Conservation (phyloP, 2,329 filamentous ascomycete species). For the Chaetomiaceae sp. region DNA sequence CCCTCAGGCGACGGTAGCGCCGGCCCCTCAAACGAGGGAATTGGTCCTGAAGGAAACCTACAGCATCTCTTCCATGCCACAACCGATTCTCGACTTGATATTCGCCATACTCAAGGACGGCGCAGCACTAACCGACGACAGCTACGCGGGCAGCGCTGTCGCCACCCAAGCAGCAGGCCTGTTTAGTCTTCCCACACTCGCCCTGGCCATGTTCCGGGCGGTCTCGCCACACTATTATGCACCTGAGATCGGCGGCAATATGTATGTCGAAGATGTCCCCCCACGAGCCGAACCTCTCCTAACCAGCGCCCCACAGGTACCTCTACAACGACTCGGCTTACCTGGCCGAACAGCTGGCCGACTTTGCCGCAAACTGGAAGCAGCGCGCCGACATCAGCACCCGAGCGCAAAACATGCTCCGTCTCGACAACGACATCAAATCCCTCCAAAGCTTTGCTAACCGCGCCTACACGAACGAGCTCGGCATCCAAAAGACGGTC, state of each 20-base stretch:
- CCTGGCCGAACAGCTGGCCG: slow-evolving; percentile 52
- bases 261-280: slow-evolving; percentile 45
- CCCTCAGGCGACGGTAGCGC: slow-evolving; percentile 16
- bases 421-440: slow-evolving; percentile 56
- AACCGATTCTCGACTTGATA: slow-evolving; percentile 67
- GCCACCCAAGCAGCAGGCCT: slow-evolving; percentile 63
- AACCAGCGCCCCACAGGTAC: slow-evolving; percentile 40
- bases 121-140: slow-evolving; percentile 49
- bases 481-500: slow-evolving; percentile 56
- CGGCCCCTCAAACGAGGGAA: slow-evolving; percentile 47
- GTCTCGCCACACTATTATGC: slow-evolving; percentile 71
- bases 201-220: slow-evolving; percentile 74
- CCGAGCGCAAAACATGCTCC: slow-evolving; percentile 50
- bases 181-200: slow-evolving; percentile 66
- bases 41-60: slow-evolving; percentile 81
- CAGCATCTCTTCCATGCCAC: slow-evolving; percentile 81
- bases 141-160: slow-evolving; percentile 51
- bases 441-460: slow-evolving; percentile 56
- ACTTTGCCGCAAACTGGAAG: slow-evolving; percentile 49
- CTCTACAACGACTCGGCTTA: slow-evolving; percentile 65
- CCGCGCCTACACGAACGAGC: slow-evolving; percentile 57
- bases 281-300: slow-evolving; percentile 4
- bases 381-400: slow-evolving; percentile 46
- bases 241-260: slow-evolving; percentile 56
- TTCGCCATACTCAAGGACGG: slow-evolving; percentile 56